Base-by-base conservation (phyloP, 1,284 basidiomycete species). In the Ustilago esculenta region DNA sequence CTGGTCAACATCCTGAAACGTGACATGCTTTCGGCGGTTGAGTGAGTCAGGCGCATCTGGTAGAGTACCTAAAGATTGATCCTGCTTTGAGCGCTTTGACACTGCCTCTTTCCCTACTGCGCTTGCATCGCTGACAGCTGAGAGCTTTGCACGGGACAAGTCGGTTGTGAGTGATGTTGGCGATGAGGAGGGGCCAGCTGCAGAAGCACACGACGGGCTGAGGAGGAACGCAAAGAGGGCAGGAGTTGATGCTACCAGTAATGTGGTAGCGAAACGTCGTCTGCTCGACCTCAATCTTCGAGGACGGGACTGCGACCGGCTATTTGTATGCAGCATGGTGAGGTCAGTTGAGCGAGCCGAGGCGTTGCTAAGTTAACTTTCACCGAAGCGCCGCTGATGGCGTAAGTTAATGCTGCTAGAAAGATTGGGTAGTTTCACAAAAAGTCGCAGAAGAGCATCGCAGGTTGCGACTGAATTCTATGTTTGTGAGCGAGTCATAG, bases 11-110 rank as follows among this genome's bases (percentile, higher is more conserved):
- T 58, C 41, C 33, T 58, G 61, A 20, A 65, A 65, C 5, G 50
- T 47, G 36, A 65, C 50, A 29, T 57, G 61, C n/a, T 65, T 58
- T 30, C 61, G 61, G 8, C 55, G 61, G 25, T 41, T 27, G 32
- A 65, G 25, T 36, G 41, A n/a, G 25, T 65, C 61, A 15, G 42
- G n/a, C 15, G 42, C 39, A 12, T 36, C 21, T 32, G 44, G 23
- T 23, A 35, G 14, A 15, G 41, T 21, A 12, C 23, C 34, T 44
- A 18, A 8, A 32, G 30, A 20, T n/a, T n/a, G n/a, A n/a, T n/a
- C n/a, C n/a, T n/a, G n/a, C n/a, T n/a, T n/a, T n/a, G 36, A 35
- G n/a, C 34, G 21, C 5, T 17, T 15, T 25, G 30, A 15, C 6
- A n/a, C 32, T 1, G 30, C 15, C 17, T 15, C 15, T n/a, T 20